Conservation (phyloP, 441 rosid genomes). For the Erodium chrysanthum region DNA sequence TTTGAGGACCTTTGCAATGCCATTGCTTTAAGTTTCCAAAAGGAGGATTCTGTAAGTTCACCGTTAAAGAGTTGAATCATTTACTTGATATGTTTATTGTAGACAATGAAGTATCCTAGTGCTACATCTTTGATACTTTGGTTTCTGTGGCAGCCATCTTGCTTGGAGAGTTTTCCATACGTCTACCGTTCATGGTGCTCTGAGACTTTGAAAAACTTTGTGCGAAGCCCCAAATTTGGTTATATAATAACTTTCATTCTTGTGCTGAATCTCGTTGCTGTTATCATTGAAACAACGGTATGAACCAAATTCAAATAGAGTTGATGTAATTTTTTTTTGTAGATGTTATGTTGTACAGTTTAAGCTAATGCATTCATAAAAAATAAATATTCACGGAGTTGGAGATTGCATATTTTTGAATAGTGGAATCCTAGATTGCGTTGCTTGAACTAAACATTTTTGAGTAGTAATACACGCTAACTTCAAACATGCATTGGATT, state of each 20-base stretch:
- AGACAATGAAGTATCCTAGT: slow-evolving; percentile 4
- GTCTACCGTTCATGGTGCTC: slow-evolving; percentile 58
- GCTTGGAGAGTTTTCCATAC: slow-evolving; percentile 48
- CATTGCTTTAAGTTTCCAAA: slow-evolving; percentile 79
- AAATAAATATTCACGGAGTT: neutral
- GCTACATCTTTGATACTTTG: slow-evolving; percentile 17
- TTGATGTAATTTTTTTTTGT: neutral
- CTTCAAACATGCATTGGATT: slow-evolving; percentile 14
- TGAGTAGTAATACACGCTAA: neutral
- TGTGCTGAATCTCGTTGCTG: slow-evolving; percentile 67
- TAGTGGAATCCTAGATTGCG: neutral
- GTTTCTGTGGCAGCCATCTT: slow-evolving; percentile 56
- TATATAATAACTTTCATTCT: slow-evolving; percentile 66
- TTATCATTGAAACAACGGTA: slow-evolving; percentile 92
- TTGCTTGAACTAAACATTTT: neutral
- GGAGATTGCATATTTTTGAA: neutral
- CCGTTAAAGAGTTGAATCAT: slow-evolving; percentile 11
- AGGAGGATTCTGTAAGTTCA: slow-evolving; percentile 79
- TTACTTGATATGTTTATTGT: slow-evolving; percentile 4
- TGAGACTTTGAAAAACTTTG: slow-evolving; percentile 57
- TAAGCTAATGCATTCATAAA: slow-evolving; percentile 3
- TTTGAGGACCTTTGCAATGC: slow-evolving; percentile 91
- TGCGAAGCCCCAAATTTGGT: slow-evolving; percentile 64
- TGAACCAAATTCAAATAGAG: slow-evolving; percentile 18
- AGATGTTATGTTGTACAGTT: neutral